phyloP scores from a whole-genome alignment of 345 rosid species.

The Litchi chinensis region DNA sequence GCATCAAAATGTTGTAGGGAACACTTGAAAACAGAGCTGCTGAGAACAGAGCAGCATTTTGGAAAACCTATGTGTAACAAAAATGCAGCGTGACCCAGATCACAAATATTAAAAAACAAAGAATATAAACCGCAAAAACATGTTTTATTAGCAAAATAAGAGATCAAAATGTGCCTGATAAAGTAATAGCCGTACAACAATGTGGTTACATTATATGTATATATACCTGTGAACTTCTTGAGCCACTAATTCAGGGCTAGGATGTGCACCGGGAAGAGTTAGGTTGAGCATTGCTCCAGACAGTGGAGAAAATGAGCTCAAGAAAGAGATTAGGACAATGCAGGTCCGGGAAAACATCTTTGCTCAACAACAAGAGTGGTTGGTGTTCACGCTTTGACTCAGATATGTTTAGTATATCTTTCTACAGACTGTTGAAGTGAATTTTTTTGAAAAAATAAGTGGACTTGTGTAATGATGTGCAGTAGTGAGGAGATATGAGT shows the following conservation, averaged over 20 bases:
- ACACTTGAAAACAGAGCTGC: not conserved
- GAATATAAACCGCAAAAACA: not conserved
- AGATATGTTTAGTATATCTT: conserved; percentile 6
- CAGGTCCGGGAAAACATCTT: conserved; percentile 45
- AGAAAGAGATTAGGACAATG: conserved; percentile 52
- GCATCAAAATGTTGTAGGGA: not conserved
- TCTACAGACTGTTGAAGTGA: not conserved
- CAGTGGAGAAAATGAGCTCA: conserved; percentile 40
- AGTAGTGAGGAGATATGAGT: not conserved
- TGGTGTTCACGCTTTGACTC: not conserved
- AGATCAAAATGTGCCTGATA: not conserved
- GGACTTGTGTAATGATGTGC: not conserved
- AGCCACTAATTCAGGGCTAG: conserved; percentile 77
- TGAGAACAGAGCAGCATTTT: not conserved
- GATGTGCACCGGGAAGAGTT: conserved; percentile 62
- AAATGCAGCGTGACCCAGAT: conserved; percentile 11
- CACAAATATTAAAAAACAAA: not conserved
- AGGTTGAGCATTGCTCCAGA: conserved; percentile 52
- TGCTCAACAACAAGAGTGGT: not conserved
- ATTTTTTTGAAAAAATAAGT: not conserved
- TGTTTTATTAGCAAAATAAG: not conserved
- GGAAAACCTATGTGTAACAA: not conserved
- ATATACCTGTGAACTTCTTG: conserved; percentile 73
- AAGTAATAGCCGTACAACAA: conserved; percentile 4
- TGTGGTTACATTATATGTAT: conserved; percentile 7